Base-by-base conservation (phyloP, 352 stramenopile species). In the Elongisporangium prolatum region DNA sequence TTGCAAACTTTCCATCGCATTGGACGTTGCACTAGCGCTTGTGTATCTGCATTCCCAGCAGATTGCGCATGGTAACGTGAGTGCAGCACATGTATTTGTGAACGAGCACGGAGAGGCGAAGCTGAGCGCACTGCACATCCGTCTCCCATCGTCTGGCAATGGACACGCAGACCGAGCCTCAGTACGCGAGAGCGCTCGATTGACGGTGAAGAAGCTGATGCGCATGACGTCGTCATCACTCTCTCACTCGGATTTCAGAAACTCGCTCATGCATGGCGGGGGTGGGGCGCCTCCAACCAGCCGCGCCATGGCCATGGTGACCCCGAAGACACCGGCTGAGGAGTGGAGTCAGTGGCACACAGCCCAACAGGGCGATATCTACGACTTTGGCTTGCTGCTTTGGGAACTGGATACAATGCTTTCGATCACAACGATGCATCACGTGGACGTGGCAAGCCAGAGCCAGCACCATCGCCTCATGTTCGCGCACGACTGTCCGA, bases 391-490 rank as follows among this genome's bases (percentile, higher is more conserved):
- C 2, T 69, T 85, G 56, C 65, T 91, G 38, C 62, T 91, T 4
- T 91, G 81, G 81, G 81, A 91, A 58, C 63, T 91, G 21, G 81
- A 91, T 53, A 89, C 78, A 50, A 82, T 91, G 75, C 72, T 88
- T 61, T 78, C 69, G 9, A 67, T 89, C 14, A 77, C 85, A 48
- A 56, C 64, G 37, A 73, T 79, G 64, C 74, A 87, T 40, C 65
- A 85, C 49, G 53, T 89, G 18, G 72, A 69, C 18, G 28, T 9
- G 56, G 44, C 11, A 52, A 65, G 53, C n/a, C 44, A 3, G 63
- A n/a, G 75, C 21, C 64, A 86, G 50, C 76, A 85, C 37, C 71
- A 75, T 2, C 57, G 84, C 60, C 70, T 90, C 25, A 80, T 78
- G 55, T 91, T 91, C 47, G 84, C 79, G 1, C 38, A 59, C 2